These are phyloP conservation scores for Pyrenopolyporus hunteri DNA, from an alignment of 495 filamentous ascomycete species.

Conservation along the genomic window DNA sequence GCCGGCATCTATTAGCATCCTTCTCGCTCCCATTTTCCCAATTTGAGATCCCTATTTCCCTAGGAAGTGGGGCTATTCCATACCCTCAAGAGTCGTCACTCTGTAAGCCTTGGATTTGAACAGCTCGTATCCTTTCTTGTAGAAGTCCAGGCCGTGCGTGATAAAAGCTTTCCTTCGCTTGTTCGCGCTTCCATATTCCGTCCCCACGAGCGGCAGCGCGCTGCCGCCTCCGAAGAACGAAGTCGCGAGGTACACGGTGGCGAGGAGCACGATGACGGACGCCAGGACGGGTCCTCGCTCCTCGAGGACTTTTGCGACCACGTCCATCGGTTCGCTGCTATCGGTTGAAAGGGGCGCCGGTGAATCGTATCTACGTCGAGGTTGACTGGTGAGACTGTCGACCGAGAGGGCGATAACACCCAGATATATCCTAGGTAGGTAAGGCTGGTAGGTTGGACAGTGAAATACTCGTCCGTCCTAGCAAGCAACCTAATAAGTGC, in stretches of 20 bases:
- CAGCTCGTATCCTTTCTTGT: constrained; percentile 44
- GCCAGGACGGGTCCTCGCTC: constrained; percentile 41
- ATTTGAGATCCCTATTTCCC: too few species aligned
- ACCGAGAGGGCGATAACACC: not conserved
- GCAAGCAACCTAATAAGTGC: too few species aligned
- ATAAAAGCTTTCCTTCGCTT: constrained; percentile 45
- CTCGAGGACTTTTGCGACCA: constrained; percentile 13
- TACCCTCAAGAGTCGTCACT: constrained; percentile 42
- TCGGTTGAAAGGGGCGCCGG: not conserved
- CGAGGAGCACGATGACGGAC: constrained; percentile 32
- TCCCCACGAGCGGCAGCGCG: constrained; percentile 40
- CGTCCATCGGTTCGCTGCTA: constrained; percentile 14
- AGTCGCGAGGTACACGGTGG: constrained; percentile 33
- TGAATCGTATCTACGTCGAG: too few species aligned
- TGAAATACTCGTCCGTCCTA: too few species aligned
- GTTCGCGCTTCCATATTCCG: constrained; percentile 41
- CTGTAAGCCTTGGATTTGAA: constrained; percentile 47
- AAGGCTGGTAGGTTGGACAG: too few species aligned
- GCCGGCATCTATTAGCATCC: not conserved
- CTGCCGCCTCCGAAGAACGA: constrained; percentile 17
- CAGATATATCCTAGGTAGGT: too few species aligned
- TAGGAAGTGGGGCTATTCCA: not conserved
- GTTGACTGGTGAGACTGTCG: not conserved
- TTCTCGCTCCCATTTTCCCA: too few species aligned
- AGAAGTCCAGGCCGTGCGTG: constrained; percentile 33